Evolutionary conservation across 495 filamentous ascomycete genomes (phyloP).

Genomic region (Penicillium chermesinum): DNA sequence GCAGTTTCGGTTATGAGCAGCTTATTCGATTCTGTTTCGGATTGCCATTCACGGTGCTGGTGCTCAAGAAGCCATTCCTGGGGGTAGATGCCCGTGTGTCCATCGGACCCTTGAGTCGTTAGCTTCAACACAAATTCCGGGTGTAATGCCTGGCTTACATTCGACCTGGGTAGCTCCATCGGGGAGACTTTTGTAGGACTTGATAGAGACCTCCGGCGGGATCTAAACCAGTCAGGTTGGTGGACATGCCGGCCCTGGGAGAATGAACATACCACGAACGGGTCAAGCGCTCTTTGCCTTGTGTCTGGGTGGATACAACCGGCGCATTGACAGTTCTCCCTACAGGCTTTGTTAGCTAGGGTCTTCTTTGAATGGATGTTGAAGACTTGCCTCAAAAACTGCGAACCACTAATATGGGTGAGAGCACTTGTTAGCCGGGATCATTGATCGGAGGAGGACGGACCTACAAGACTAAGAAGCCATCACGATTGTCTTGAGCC

Average conservation of each 20-base stretch:
- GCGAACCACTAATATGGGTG: background rate
- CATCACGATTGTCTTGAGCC: background rate
- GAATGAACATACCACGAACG: slow-evolving; percentile 59
- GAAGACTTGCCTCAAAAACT: background rate
- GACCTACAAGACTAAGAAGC: background rate
- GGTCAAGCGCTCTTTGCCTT: slow-evolving; percentile 66
- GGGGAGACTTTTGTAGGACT: slow-evolving; percentile 10
- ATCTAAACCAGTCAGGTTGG: slow-evolving; percentile 32
- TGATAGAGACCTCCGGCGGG: slow-evolving; percentile 45
- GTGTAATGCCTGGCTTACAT: slow-evolving; percentile 17
- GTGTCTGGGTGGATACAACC: slow-evolving; percentile 74
- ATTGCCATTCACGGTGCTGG: slow-evolving; percentile 1
- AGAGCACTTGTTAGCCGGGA: background rate
- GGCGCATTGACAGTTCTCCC: slow-evolving; percentile 77
- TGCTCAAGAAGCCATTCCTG: slow-evolving; percentile 42
- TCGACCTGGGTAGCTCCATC: slow-evolving; percentile 15
- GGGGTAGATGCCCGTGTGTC: slow-evolving; percentile 52
- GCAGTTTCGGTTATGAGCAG: background rate
- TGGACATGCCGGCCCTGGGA: background rate
- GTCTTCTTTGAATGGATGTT: too few species aligned
- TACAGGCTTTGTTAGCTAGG: slow-evolving; percentile 31
- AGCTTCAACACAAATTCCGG: background rate
- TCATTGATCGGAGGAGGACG: background rate
- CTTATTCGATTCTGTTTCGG: background rate
- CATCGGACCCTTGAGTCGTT: slow-evolving; percentile 34